Percentiles rank a stretch among this genome's conserved stretches.
Conservation (phyloP, 2,329 filamentous ascomycete genomes). For the Nemania sp. region DNA sequence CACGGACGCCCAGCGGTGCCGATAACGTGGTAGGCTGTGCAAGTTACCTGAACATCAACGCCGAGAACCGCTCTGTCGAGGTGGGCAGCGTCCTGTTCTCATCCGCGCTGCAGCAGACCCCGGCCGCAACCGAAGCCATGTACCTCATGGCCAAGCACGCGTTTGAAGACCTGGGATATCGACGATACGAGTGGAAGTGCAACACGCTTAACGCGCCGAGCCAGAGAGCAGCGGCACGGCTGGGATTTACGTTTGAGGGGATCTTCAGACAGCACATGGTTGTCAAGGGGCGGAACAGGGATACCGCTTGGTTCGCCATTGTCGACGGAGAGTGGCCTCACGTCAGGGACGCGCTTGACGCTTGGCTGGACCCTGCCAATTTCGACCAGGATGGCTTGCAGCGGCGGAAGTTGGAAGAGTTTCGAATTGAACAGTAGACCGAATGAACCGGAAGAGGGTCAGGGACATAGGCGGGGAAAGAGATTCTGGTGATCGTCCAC, state of each 20-base stretch:
- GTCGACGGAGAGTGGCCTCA: constrained; percentile 61
- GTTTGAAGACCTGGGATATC: constrained; percentile 58
- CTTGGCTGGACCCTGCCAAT: constrained; percentile 59
- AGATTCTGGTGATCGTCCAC: too few relatives aligned
- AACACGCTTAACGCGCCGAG: constrained; percentile 60
- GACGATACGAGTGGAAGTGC: constrained; percentile 68
- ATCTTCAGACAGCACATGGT: constrained; percentile 66
- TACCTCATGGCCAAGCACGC: constrained; percentile 59
- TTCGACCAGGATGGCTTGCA: constrained; percentile 61
- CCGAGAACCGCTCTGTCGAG: constrained; percentile 56
- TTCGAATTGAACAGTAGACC: constrained; percentile 26
- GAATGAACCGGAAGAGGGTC: background rate
- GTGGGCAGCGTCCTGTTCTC: constrained; percentile 61
- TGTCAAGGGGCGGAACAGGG: constrained; percentile 58
- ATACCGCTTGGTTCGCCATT: constrained; percentile 65
- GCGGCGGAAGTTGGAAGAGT: constrained; percentile 48
- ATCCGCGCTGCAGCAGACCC: constrained; percentile 55
- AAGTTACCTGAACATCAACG: constrained; percentile 50
- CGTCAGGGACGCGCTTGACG: constrained; percentile 52
- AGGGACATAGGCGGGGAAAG: too few relatives aligned
- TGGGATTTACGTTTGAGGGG: constrained; percentile 65
- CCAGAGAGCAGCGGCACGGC: constrained; percentile 56
- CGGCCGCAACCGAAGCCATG: constrained; percentile 60
- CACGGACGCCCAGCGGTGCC: constrained; percentile 6
- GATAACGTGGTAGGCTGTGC: constrained; percentile 34